Evolutionary conservation across 1,284 basidiomycete genomes (phyloP).

Genomic region (Trichosporon ovoides): DNA sequence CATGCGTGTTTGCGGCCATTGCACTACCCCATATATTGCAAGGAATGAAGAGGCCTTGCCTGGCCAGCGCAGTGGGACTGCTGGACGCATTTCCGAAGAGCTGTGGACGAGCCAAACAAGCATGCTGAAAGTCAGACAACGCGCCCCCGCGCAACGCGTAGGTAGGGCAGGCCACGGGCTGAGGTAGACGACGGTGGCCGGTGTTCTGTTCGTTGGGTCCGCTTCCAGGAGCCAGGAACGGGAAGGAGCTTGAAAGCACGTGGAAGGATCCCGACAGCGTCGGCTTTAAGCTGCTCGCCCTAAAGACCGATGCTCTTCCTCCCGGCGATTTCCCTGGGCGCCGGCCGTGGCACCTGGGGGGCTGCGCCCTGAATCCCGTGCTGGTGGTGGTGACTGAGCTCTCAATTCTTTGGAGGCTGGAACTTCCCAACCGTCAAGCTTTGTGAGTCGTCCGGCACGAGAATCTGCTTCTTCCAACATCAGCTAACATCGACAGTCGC

Average conservation of each 20-base stretch:
- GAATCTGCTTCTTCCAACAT: not conserved
- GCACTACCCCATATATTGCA: too few species aligned
- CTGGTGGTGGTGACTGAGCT: not conserved
- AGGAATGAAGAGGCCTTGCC: too few species aligned
- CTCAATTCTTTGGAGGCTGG: conserved; percentile 4
- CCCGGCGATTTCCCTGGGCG: not conserved
- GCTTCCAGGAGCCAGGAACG: too few species aligned
- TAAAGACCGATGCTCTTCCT: not conserved
- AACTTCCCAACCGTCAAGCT: conserved; percentile 24
- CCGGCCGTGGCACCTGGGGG: not conserved
- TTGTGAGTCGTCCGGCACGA: conserved; percentile 16
- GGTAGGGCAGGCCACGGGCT: too few species aligned
- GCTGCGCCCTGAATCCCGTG: not conserved
- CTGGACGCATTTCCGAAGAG: too few species aligned
- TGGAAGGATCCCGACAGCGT: not conserved
- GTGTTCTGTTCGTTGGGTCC: too few species aligned
- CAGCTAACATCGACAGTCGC: conserved; percentile 5
- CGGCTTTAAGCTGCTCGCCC: not conserved
- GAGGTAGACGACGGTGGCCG: too few species aligned
- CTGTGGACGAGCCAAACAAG: too few species aligned
- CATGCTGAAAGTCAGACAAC: too few species aligned
- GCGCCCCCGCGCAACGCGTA: too few species aligned
- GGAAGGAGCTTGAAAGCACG: not conserved
- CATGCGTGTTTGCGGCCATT: too few species aligned
- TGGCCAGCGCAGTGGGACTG: too few species aligned